Percentiles rank a stretch among this genome's conserved stretches.
These are phyloP conservation scores for Sclerotinia borealis DNA, from an alignment of 2,329 filamentous ascomycete species.

Conservation along the genomic window DNA sequence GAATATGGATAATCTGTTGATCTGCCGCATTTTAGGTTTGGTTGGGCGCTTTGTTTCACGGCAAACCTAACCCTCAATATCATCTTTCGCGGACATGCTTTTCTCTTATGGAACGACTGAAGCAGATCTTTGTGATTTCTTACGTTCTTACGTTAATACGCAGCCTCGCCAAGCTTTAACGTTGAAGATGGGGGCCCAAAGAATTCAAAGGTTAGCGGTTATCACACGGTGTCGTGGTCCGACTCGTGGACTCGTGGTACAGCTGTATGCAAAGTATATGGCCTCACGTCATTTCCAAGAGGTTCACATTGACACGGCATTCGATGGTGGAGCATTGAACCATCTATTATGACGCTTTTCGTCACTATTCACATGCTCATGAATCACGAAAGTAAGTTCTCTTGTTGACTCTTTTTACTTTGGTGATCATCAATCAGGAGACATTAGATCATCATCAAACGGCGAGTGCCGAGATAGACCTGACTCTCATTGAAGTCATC, in stretches of 20 bases:
- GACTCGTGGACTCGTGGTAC: not conserved
- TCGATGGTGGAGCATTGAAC: not conserved
- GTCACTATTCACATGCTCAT: not conserved
- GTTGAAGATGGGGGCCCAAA: not conserved
- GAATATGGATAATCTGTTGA: constrained; percentile 1
- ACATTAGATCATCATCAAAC: not conserved
- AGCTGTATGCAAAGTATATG: not conserved
- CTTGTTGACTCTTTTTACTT: not conserved
- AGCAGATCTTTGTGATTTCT: constrained; percentile 5
- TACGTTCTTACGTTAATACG: not conserved
- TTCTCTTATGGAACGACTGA: not conserved
- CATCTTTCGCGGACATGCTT: not conserved
- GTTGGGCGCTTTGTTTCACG: not conserved
- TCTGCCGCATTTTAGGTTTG: not conserved
- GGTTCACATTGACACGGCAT: not conserved
- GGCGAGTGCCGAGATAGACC: not conserved
- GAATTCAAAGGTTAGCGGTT: not conserved
- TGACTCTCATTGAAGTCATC: not conserved
- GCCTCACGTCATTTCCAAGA: not conserved
- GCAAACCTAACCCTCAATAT: not conserved
- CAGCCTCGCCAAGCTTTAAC: constrained; percentile 2
- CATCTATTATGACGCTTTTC: not conserved
- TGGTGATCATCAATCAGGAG: not conserved
- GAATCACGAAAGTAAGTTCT: not conserved
- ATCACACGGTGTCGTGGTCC: not conserved